Base-by-base conservation (phyloP, 768 basidiomycete species). In the Kwoniella heveanensis region DNA sequence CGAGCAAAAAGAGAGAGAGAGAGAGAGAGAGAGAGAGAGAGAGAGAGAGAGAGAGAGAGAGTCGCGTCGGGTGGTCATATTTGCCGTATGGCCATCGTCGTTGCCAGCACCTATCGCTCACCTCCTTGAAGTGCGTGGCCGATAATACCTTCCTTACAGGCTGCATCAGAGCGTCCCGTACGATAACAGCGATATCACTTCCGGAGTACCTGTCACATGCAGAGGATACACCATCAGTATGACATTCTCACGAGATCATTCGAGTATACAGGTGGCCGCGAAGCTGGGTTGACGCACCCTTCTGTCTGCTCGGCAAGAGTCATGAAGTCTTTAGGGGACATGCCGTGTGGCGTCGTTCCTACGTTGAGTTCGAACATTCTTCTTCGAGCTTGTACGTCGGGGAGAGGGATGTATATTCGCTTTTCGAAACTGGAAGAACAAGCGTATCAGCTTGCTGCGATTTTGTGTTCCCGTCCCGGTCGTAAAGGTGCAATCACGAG, bases 281-380 rank as follows among this genome's bases (percentile, higher is more conserved):
- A n/a, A n/a, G n/a, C n/a, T n/a, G n/a, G 24, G 21, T 22, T 19
- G 53, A 77, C 78, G 73, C 72, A 87, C 83, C 94, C 93, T 22
- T 96, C 92, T 0, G 96, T 98, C 73, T 84, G 85, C 13, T 91
- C 87, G 2, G 91, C 96, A 1, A 99, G 84, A 25, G 80, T 72
- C 30, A 88, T 86, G 79, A 88, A 95, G 73, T 98, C 94, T 72
- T 88, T 86, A 30, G 83, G 82, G 10, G 84, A 81, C 12, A 98
- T 85, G 67, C 90, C 84, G 77, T 91, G 92, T 21, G 96, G 95
- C 0, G 96, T 99, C 19, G 86, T 83, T 1, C 96, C 96, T 51
- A 98, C 86, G 73, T 99, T 94, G 48, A 99, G 86, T 82, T 97
- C 90, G 77, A 99, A 99, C 92, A 99, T 99, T 27, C 87, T 88